phyloP scores from a whole-genome alignment of 2,329 filamentous ascomycete genomes.

The Cordyceps javanica region DNA sequence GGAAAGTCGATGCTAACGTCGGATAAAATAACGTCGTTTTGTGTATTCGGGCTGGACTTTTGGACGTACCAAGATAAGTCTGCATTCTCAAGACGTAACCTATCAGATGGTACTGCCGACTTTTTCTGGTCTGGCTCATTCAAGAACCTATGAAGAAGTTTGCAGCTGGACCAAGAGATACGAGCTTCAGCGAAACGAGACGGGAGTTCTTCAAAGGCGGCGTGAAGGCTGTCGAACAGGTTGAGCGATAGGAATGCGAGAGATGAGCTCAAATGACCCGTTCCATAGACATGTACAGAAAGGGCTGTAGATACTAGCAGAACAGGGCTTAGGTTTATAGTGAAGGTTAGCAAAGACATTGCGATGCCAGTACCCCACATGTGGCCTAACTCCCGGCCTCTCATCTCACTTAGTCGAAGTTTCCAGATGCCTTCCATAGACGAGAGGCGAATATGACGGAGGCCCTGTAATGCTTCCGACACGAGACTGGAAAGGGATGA shows the following conservation, averaged over 20 bases:
- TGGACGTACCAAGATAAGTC: not conserved
- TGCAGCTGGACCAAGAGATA: conserved; percentile 11
- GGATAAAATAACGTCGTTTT: conserved; percentile 44
- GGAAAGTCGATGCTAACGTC: conserved; percentile 57
- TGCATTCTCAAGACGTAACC: conserved; percentile 6
- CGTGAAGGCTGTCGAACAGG: conserved; percentile 12
- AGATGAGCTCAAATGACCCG: conserved; percentile 7
- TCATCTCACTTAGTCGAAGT: not conserved
- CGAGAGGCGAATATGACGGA: conserved; percentile 13
- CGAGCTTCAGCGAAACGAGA: not conserved
- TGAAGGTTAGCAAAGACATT: conserved; percentile 7
- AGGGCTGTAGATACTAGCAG: conserved; percentile 9
- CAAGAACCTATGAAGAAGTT: conserved; percentile 7
- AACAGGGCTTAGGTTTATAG: conserved; percentile 9
- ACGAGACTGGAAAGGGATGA: not conserved
- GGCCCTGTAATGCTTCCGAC: conserved; percentile 7
- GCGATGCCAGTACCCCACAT: conserved; percentile 9
- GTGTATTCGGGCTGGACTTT: not conserved
- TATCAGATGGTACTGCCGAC: not conserved
- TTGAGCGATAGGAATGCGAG: conserved; percentile 12
- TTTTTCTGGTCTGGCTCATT: not conserved
- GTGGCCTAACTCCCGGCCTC: conserved; percentile 5
- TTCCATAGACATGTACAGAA: conserved; percentile 6
- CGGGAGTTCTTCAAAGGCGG: conserved; percentile 6
- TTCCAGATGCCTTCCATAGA: conserved; percentile 13